These are phyloP conservation scores for Chlorella vulgaris DNA, from an alignment of 139 green algal genomes.

Conservation along the genomic window DNA sequence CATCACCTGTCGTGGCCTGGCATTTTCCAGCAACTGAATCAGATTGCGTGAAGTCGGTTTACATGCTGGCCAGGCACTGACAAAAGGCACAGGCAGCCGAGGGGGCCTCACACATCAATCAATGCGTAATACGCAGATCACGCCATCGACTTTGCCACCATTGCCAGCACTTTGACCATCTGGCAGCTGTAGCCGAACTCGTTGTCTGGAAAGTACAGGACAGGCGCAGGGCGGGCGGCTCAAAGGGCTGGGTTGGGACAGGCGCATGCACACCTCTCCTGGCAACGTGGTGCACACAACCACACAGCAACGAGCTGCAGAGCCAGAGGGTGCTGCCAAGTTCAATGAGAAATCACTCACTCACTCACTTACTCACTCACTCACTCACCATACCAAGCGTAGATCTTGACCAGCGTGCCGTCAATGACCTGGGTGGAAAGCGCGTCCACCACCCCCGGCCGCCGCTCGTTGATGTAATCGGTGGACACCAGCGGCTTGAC, in stretches of 20 bases:
- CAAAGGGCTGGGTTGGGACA: neutral
- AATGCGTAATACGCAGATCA: neutral
- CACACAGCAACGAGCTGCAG: neutral
- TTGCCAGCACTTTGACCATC: slow-evolving; percentile 66
- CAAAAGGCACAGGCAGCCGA: no score
- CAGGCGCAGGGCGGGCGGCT: slow-evolving; percentile 20
- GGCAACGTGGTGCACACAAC: no score
- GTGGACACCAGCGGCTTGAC: slow-evolving; percentile 65
- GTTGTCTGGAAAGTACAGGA: slow-evolving; percentile 64
- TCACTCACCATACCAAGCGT: slow-evolving; percentile 62
- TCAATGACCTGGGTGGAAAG: slow-evolving; percentile 83
- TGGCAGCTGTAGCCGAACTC: slow-evolving; percentile 81
- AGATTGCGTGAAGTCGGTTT: no score
- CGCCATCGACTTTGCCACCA: slow-evolving; percentile 50
- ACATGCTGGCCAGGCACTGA: no score
- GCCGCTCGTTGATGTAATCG: slow-evolving; percentile 84
- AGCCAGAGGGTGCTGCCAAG: no score
- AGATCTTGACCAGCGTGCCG: slow-evolving; percentile 83
- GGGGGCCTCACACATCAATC: neutral
- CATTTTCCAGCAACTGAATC: no score
- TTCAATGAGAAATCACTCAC: neutral
- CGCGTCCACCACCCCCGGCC: slow-evolving; percentile 82
- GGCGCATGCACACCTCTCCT: no score
- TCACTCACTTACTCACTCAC: neutral
- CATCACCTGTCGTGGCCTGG: no score